Evolutionary conservation across 2,329 filamentous ascomycete species (phyloP).

Genomic region (Stemphylium beticola): DNA sequence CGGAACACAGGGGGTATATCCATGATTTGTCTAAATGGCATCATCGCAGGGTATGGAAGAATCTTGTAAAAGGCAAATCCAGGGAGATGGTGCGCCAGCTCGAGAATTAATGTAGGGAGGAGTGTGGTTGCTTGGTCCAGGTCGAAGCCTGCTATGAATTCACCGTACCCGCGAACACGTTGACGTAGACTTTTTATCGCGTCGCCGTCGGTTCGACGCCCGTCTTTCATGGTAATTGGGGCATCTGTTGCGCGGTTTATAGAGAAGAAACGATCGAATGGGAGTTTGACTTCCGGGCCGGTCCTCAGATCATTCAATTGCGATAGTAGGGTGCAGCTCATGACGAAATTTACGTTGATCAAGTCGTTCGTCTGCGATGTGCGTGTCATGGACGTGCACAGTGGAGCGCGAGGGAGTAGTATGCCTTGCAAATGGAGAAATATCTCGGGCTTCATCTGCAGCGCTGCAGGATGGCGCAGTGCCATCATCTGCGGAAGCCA

Average conservation of each 20-base stretch:
- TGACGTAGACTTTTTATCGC: not conserved
- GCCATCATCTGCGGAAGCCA: constrained; percentile 33
- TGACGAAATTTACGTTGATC: constrained; percentile 21
- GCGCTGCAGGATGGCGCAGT: constrained; percentile 21
- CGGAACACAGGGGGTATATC: constrained; percentile 19
- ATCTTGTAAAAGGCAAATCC: not conserved
- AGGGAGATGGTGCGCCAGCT: constrained; percentile 2
- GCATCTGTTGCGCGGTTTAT: not conserved
- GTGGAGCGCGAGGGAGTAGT: constrained; percentile 3
- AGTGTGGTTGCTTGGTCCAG: constrained; percentile 17
- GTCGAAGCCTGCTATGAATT: constrained; percentile 1
- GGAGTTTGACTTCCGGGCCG: not conserved
- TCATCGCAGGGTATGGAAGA: constrained; percentile 20
- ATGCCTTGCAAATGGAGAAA: constrained; percentile 21
- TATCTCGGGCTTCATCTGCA: constrained; percentile 12
- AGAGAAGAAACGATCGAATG: not conserved
- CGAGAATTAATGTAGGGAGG: constrained; percentile 9
- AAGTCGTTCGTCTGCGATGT: constrained; percentile 12
- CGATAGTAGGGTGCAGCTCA: constrained; percentile 19
- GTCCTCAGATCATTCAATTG: constrained; percentile 2
- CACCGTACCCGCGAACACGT: constrained; percentile 12
- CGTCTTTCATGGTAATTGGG: not conserved
- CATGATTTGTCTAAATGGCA: constrained; percentile 22
- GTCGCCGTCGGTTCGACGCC: too few relatives aligned
- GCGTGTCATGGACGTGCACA: too few relatives aligned